These are phyloP conservation scores for Auricularia sp. DNA, from an alignment of 768 basidiomycete species.

Conservation along the genomic window DNA sequence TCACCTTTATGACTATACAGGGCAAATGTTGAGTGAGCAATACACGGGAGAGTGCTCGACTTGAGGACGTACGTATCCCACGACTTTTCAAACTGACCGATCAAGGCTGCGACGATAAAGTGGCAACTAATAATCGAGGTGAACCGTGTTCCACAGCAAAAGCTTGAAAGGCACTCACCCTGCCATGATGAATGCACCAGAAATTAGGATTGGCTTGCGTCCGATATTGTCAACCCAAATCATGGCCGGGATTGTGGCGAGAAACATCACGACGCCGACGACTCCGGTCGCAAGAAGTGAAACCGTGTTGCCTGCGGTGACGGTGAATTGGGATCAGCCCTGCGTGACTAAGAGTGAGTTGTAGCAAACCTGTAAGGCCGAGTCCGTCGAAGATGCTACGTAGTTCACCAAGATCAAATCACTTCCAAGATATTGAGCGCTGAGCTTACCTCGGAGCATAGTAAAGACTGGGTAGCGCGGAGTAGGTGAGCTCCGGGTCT, in stretches of 20 bases:
- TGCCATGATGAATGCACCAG: conserved; percentile 68
- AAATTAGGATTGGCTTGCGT: conserved; percentile 60
- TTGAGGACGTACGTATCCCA: conserved; percentile 36
- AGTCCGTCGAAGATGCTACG: conserved; percentile 48
- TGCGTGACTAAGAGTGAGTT: not conserved
- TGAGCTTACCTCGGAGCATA: conserved; percentile 44
- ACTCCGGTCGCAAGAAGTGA: conserved; percentile 56
- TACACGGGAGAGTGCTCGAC: not conserved
- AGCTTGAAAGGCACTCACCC: conserved; percentile 23
- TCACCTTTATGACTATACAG: conserved; percentile 6
- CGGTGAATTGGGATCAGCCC: not conserved
- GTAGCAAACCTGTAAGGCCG: conserved; percentile 26
- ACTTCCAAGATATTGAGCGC: not conserved
- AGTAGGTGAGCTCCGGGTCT: conserved; percentile 16
- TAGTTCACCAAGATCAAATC: not conserved
- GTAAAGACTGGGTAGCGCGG: conserved; percentile 41
- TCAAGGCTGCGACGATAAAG: conserved; percentile 57
- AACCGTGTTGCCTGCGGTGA: conserved; percentile 39
- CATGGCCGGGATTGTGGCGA: conserved; percentile 72
- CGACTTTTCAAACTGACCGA: conserved; percentile 44
- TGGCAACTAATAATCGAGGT: conserved; percentile 38
- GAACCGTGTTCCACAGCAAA: conserved; percentile 10
- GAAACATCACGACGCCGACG: conserved; percentile 69
- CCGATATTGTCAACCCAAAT: conserved; percentile 72
- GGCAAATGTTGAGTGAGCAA: too few species aligned